Evolutionary conservation across 2,329 filamentous ascomycete species (phyloP), one percentile per base, ranked within the genome.

Genomic region (Cordyceps militaris): DNA sequence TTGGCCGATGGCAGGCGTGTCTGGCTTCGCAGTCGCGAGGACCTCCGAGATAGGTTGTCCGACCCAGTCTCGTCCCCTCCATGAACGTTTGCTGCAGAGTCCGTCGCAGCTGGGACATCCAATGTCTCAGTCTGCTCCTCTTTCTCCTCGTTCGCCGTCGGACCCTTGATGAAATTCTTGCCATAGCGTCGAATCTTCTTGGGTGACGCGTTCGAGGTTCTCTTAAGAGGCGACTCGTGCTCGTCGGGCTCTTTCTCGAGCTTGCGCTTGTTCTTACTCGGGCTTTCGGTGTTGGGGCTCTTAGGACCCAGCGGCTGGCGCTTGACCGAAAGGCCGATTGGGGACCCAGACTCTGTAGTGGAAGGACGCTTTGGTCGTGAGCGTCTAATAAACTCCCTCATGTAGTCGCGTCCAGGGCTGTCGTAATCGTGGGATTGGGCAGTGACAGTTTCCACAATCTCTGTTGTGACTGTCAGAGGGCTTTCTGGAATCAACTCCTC

Each of bases 301-400:
- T 69, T 70, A 57, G 60, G 63, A 28, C 63, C 70, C 19, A 73
- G 65, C 47, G 71, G 69, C 36, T 62, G 62, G 34, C 71, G 66
- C 60, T 67, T 65, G 1, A 48, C 21, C 6, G 56, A n/a, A 8
- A 60, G 58, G 7, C 67, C 64, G 24, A 70, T 62, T 14, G 69
- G 67, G n/a, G 69, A 70, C 4, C 69, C 70, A 1, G 65, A 61
- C 40, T 69, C 68, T 1, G 69, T 66, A 13, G 69, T 62, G 2
- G 69, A 67, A 3, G 61, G 59, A 46, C 66, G 59, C 61, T 63
- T 64, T 11, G 63, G 66, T 21, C 63, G 67, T 26, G 69, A 66
- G n/a, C 68, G 67, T 50, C 67, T 69, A 60, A 73, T 72, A 44
- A 73, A 73, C 16, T 68, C 66, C 5, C 66, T 63, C 64, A 72